phyloP scores from a whole-genome alignment of 2,329 filamentous ascomycete genomes.

The Beauveria sp. region DNA sequence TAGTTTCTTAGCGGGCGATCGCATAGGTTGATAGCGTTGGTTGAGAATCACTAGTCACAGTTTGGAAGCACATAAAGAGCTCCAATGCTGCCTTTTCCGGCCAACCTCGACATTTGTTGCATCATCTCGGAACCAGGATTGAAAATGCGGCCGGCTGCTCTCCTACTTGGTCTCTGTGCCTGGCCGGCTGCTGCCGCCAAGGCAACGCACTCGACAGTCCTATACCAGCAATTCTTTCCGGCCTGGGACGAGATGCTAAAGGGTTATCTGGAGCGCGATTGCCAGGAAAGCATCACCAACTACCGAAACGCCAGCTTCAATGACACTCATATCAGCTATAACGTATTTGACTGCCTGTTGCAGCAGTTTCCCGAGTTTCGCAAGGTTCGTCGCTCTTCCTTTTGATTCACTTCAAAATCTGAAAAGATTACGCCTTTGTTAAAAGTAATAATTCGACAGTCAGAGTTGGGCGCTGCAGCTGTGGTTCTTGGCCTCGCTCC shows the following conservation, averaged over 20 bases:
- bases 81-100: neutral
- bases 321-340: neutral
- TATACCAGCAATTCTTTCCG: constrained; percentile 1
- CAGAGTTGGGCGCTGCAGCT: constrained; percentile 1
- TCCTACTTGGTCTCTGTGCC: neutral
- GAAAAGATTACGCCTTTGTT: neutral
- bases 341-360: neutral
- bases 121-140: no score
- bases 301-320: constrained; percentile 1
- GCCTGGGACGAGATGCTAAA: neutral
- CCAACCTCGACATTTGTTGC: no score
- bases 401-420: no score
- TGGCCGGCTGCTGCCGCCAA: neutral
- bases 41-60: neutral
- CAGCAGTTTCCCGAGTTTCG: constrained; percentile 5
- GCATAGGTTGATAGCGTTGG: neutral
- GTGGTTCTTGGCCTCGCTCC: neutral
- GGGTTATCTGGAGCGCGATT: neutral
- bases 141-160: neutral
- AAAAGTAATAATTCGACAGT: neutral
- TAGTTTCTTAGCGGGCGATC: neutral
- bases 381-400: neutral
- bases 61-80: neutral
- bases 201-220: neutral
- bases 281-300: neutral